Evolutionary conservation across 2,329 filamentous ascomycete genomes (phyloP).

Genomic region (Rosellinia necatrix): DNA sequence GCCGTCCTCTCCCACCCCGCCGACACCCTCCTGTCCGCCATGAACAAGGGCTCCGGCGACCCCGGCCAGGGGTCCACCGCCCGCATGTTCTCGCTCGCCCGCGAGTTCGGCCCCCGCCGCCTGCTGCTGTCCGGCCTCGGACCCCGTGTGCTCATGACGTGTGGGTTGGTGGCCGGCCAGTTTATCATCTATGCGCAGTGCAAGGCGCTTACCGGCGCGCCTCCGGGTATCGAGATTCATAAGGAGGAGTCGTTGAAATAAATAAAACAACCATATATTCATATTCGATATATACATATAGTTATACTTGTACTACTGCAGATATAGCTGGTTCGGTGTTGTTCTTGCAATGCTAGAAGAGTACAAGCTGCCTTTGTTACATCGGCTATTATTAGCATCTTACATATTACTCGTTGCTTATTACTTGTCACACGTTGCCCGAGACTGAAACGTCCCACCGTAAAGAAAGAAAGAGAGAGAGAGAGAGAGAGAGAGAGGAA

Average conservation of each 20-base stretch:
- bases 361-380: too few species aligned
- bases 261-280: not conserved
- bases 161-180: slow-evolving; percentile 56
- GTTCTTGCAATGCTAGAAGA: too few species aligned
- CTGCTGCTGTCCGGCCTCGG: slow-evolving; percentile 54
- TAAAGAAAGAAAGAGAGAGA: too few species aligned
- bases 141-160: slow-evolving; percentile 58
- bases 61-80: slow-evolving; percentile 52
- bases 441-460: too few species aligned
- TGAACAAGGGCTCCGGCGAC: slow-evolving; percentile 60
- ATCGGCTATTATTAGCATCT: too few species aligned
- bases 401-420: too few species aligned
- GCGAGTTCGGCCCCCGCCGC: slow-evolving; percentile 55
- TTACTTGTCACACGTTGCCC: too few species aligned
- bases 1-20: slow-evolving; percentile 89
- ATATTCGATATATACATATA: not conserved
- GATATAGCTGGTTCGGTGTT: not conserved
- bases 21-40: slow-evolving; percentile 64
- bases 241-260: slow-evolving; percentile 45
- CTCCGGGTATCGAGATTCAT: slow-evolving; percentile 57
- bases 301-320: not conserved
- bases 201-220: slow-evolving; percentile 57
- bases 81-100: slow-evolving; percentile 57
- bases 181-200: slow-evolving; percentile 62
- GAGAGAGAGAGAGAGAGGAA: too few species aligned